Base-by-base conservation (phyloP, 352 stramenopile species). In the Globisporangium orthogonon region DNA sequence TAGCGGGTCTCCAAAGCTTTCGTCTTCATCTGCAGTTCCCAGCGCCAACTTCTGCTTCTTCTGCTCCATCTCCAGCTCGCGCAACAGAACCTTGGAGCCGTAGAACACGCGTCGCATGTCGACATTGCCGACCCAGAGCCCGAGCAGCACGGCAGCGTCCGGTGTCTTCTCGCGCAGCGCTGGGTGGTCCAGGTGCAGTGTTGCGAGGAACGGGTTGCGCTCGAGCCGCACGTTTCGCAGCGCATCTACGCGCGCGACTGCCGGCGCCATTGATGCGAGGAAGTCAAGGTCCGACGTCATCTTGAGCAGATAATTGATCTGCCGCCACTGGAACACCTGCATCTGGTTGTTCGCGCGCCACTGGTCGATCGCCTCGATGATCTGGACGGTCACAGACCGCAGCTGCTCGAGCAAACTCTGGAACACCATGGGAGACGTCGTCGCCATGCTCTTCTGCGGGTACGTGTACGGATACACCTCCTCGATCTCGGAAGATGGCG, bases 301-400 rank as follows among this genome's bases (percentile, higher is more conserved):
- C 61, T 94, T 94, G 59, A 83, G 68, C 54, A 91, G 63, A 54
- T 94, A 93, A 56, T 91, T 91, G 49, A 83, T 69, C 1, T 81
- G 54, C 0, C 83, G 83, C 83, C 83, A 93, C 58, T 80, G 69
- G 58, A 91, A 93, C n/a, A 71, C 66, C 23, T 70, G 63, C 54
- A 49, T 66, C 4, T 61, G 39, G 13, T 63, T 73, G 10, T 5
- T 28, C 30, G 37, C 45, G 50, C 72, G 69, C 83, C 83, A 93
- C 52, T 73, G 61, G 29, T 73, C 65, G 50, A 91, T 87, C n/a
- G 62, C 61, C 62, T 93, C 83, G 31, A 90, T 66, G 51, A 89
- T 78, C 54, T 86, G 72, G 13, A 90, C 69, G 45, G 70, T 86
- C 29, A 85, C 78, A 3, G 60, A 58, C 3, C 80, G 80, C 15